phyloP scores from a whole-genome alignment of 2,329 filamentous ascomycete genomes.

The Cercospora nicotianae region DNA sequence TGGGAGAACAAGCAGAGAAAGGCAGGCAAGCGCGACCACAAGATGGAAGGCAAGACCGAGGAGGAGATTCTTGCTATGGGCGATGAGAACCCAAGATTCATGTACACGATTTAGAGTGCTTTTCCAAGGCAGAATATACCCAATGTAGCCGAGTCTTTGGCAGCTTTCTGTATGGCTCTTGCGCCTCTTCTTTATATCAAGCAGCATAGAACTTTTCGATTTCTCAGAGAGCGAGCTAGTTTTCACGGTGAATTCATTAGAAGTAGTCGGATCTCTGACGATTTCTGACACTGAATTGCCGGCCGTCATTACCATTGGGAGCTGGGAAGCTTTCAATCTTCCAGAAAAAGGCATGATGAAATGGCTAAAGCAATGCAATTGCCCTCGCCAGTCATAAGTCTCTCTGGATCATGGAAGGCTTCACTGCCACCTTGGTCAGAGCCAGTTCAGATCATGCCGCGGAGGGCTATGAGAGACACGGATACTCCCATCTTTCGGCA shows the following conservation, averaged over 20 bases:
- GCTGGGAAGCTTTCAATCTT: not conserved
- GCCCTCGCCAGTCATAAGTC: not conserved
- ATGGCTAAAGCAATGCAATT: not conserved
- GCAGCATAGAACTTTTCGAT: not conserved
- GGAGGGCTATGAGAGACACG: not conserved
- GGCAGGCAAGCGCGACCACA: conserved; percentile 44
- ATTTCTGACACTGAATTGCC: not conserved
- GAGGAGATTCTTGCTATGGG: conserved; percentile 49
- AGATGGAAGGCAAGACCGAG: conserved; percentile 43
- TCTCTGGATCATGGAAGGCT: not conserved
- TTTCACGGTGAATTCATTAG: not conserved
- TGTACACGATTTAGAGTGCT: conserved; percentile 40
- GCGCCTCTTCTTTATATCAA: not conserved
- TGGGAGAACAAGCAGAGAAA: conserved; percentile 42
- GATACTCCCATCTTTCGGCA: no score
- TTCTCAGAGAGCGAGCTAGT: not conserved
- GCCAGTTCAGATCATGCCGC: not conserved
- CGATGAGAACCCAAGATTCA: conserved; percentile 48
- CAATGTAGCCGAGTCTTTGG: not conserved
- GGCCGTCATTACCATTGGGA: not conserved
- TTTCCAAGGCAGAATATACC: not conserved
- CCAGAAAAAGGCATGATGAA: not conserved
- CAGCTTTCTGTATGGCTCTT: not conserved
- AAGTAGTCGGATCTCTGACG: not conserved
- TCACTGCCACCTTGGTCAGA: not conserved